Conservation (phyloP, 148 eudicot genomes). For the Dianthus caryophyllus region DNA sequence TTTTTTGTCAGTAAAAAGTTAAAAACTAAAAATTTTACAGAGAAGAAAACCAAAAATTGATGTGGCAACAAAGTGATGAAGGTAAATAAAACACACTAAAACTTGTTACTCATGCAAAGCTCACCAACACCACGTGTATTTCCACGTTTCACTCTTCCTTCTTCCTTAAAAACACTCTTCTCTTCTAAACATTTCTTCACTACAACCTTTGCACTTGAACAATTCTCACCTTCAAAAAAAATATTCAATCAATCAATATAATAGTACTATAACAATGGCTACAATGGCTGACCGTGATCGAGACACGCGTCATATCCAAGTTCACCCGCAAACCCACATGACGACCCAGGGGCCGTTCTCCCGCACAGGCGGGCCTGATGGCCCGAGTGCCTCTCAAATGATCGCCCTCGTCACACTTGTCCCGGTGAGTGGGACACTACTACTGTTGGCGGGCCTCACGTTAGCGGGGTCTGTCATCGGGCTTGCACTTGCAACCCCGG, state of each 20-base stretch:
- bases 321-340: constrained; percentile 33
- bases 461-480: constrained; percentile 44
- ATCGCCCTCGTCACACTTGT: constrained; percentile 56
- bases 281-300: constrained; percentile 28
- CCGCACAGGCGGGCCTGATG: constrained; percentile 9
- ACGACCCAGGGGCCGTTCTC: neutral
- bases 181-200: neutral
- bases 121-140: constrained; percentile 37
- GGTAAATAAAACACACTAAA: constrained; percentile 19
- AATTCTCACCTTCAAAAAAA: no score
- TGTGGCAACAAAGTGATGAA: constrained; percentile 17
- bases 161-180: constrained; percentile 20
- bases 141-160: constrained; percentile 24
- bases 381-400: constrained; percentile 58
- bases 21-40: neutral
- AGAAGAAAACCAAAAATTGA: neutral
- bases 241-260: neutral
- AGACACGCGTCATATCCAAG: constrained; percentile 44
- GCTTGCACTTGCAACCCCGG: constrained; percentile 46
- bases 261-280: neutral
- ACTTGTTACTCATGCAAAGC: constrained; percentile 66
- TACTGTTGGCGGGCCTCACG: constrained; percentile 48
- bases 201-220: no score
- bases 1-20: no score
- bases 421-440: constrained; percentile 52